These are phyloP conservation scores for Beauveria pseudobassiana DNA, from an alignment of 2,329 filamentous ascomycete species.

Conservation along the genomic window DNA sequence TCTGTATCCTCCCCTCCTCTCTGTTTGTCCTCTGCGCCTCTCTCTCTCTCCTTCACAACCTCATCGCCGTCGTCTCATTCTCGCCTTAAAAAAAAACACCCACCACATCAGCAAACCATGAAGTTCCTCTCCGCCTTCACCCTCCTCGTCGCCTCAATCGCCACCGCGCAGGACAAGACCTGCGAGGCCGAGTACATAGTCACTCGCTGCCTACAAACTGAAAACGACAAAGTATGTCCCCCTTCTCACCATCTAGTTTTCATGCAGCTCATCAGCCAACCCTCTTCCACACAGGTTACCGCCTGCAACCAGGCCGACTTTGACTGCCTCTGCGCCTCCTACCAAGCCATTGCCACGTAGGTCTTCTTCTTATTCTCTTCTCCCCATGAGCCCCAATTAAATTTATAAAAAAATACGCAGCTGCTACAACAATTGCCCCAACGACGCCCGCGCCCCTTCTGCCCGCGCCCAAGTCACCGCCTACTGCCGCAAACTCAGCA, in stretches of 20 bases:
- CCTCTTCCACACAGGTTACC: conserved; percentile 20
- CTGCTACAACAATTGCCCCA: conserved; percentile 52
- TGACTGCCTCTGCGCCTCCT: conserved; percentile 38
- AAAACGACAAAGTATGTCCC: conserved; percentile 29
- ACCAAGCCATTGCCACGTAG: conserved; percentile 39
- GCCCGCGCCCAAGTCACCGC: conserved; percentile 34
- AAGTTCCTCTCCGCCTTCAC: conserved; percentile 37
- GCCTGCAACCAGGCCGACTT: conserved; percentile 35
- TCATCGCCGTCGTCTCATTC: no score
- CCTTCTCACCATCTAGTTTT: background rate
- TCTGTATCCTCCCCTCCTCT: no score
- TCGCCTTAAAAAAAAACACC: no score
- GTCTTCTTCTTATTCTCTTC: conserved; percentile 16
- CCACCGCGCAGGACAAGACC: conserved; percentile 22
- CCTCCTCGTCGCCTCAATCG: conserved; percentile 29
- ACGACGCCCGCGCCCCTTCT: conserved; percentile 31
- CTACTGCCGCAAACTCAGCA: conserved; percentile 39
- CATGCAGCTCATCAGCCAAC: background rate
- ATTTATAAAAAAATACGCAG: conserved; percentile 19
- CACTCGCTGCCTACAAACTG: conserved; percentile 33
- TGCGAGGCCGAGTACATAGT: conserved; percentile 43
- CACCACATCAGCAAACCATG: conserved; percentile 26
- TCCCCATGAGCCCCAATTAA: no score
- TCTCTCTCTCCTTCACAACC: no score
- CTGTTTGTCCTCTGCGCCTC: no score